Percentiles rank a stretch among this genome's conserved stretches.
Evolutionary conservation across 2,329 filamentous ascomycete species (phyloP).

Genomic region (Boeremia exigua): DNA sequence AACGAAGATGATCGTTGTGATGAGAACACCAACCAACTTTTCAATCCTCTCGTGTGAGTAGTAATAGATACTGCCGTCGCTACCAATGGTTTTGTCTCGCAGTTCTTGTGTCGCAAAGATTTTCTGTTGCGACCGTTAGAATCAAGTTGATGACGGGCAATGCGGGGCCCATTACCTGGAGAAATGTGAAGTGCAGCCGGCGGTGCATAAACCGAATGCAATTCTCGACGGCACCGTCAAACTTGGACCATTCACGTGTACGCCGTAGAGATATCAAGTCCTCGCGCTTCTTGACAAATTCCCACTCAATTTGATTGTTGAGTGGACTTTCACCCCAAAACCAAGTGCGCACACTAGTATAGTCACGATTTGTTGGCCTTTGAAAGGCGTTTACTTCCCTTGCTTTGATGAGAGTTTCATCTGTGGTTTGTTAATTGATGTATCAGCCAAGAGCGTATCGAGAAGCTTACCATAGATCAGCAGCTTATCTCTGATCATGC

Average conservation of each 20-base stretch:
- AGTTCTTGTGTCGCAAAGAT: constrained; percentile 43
- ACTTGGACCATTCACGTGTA: constrained; percentile 45
- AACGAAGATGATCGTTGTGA: constrained; percentile 48
- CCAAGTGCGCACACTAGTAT: constrained; percentile 40
- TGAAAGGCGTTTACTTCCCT: constrained; percentile 43
- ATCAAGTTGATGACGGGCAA: too few relatives aligned
- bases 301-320: constrained; percentile 19
- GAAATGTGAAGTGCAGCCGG: background rate
- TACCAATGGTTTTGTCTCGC: constrained; percentile 36
- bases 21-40: constrained; percentile 44
- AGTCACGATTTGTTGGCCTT: constrained; percentile 42
- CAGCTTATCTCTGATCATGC: constrained; percentile 22
- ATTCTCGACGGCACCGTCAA: constrained; percentile 44
- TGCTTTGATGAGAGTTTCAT: constrained; percentile 44
- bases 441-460: too few relatives aligned
- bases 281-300: constrained; percentile 42
- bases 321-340: constrained; percentile 38
- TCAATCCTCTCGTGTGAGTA: constrained; percentile 41
- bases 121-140: too few relatives aligned
- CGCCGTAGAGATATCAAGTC: constrained; percentile 44
- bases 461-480: constrained; percentile 28
- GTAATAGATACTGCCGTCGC: constrained; percentile 32
- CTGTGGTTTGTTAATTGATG: too few relatives aligned
- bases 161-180: too few relatives aligned
- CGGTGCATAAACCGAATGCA: too few relatives aligned